phyloP scores from a whole-genome alignment of 2,329 filamentous ascomycete genomes.

The Helminthosporium solani region DNA sequence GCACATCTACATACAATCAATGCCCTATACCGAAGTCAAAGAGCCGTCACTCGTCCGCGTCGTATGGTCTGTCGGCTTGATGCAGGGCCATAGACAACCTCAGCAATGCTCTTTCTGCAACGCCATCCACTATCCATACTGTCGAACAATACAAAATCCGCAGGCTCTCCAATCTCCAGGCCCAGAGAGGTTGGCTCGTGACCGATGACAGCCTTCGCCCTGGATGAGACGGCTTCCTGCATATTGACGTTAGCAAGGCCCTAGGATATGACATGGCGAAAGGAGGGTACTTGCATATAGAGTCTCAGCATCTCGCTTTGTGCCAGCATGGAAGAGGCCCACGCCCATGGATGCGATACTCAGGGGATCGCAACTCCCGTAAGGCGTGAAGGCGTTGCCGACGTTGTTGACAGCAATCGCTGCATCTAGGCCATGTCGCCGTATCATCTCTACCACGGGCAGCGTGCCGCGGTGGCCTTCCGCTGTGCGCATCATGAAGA shows the following conservation, averaged over 20 bases:
- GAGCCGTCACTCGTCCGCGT: constrained; percentile 22
- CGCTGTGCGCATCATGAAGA: constrained; percentile 67
- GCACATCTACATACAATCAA: background rate
- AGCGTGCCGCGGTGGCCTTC: constrained; percentile 59
- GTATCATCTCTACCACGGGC: constrained; percentile 61
- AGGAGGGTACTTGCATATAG: constrained; percentile 53
- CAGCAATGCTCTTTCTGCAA: constrained; percentile 43
- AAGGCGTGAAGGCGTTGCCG: constrained; percentile 72
- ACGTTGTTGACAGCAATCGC: constrained; percentile 71
- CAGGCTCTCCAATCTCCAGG: constrained; percentile 39
- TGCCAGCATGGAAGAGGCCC: constrained; percentile 68
- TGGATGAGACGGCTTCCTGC: constrained; percentile 52
- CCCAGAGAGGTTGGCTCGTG: constrained; percentile 28
- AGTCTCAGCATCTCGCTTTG: constrained; percentile 57
- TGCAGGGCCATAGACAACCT: constrained; percentile 50
- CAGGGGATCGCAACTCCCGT: constrained; percentile 67
- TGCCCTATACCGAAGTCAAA: background rate
- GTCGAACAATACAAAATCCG: constrained; percentile 48
- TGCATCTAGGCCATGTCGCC: constrained; percentile 57
- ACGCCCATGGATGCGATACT: constrained; percentile 62
- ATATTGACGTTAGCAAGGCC: constrained; percentile 18
- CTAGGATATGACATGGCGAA: background rate
- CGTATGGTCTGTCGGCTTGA: constrained; percentile 32
- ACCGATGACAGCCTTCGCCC: constrained; percentile 48
- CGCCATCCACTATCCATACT: constrained; percentile 42